Conservation (phyloP, 805 yeast species). For the Saccharomycopsis synnaedendra region DNA sequence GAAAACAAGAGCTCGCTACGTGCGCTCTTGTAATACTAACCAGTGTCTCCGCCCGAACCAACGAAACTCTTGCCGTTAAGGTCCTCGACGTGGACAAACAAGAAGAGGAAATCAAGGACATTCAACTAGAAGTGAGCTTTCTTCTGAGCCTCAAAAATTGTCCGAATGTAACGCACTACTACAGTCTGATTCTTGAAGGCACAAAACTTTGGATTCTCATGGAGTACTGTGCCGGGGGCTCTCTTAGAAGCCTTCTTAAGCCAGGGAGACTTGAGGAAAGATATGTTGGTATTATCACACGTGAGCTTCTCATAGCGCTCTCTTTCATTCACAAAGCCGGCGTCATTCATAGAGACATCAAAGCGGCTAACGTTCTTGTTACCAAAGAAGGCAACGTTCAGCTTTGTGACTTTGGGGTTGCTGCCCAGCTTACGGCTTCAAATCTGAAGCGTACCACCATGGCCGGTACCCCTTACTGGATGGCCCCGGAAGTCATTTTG, state of each 20-base stretch:
- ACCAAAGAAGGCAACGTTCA: slow-evolving; percentile 83
- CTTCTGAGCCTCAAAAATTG: slow-evolving; percentile 70
- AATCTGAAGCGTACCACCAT: slow-evolving; percentile 79
- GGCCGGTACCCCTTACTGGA: slow-evolving; percentile 97
- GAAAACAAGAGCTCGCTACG: no score
- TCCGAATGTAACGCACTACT: slow-evolving; percentile 89
- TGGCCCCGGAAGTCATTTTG: slow-evolving; percentile 97
- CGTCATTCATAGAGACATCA: slow-evolving; percentile 91
- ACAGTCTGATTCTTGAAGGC: slow-evolving; percentile 78
- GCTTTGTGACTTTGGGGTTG: slow-evolving; percentile 96
- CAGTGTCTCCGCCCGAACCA: slow-evolving; percentile 30
- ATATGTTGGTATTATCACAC: slow-evolving; percentile 69
- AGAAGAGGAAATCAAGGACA: slow-evolving; percentile 90
- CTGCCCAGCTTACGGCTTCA: slow-evolving; percentile 77
- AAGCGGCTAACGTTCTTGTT: slow-evolving; percentile 90
- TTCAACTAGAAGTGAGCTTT: slow-evolving; percentile 85
- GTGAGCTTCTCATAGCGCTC: slow-evolving; percentile 74
- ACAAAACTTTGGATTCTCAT: slow-evolving; percentile 94
- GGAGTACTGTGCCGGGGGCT: slow-evolving; percentile 98
- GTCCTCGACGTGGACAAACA: slow-evolving; percentile 86
- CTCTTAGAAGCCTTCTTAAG: slow-evolving; percentile 70
- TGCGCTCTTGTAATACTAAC: no score
- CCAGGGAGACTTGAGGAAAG: slow-evolving; percentile 85
- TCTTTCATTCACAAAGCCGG: slow-evolving; percentile 77
- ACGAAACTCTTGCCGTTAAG: slow-evolving; percentile 82